Conservation (phyloP, 176 grass and related monocot genomes). For the Oryza officinalis region DNA sequence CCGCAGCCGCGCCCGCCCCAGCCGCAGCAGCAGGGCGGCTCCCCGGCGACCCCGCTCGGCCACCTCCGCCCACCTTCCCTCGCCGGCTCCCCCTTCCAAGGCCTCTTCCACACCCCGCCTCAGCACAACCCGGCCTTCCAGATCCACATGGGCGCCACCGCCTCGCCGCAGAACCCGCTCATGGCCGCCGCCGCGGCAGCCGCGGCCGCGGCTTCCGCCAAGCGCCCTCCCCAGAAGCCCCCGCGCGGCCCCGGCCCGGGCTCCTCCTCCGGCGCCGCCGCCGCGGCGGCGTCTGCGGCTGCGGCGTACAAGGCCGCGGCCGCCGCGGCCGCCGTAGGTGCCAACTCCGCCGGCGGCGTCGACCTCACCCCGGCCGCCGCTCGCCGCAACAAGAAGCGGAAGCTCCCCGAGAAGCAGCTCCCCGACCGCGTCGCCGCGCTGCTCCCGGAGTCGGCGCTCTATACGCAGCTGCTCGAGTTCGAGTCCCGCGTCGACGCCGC, state of each 20-base stretch:
- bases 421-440: slow-evolving; percentile 86
- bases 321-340: not conserved
- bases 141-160: slow-evolving; percentile 62
- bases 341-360: slow-evolving; percentile 34
- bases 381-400: slow-evolving; percentile 88
- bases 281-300: slow-evolving; percentile 29
- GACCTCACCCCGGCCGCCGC: slow-evolving; percentile 77
- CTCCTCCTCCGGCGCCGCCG: slow-evolving; percentile 21
- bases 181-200: slow-evolving; percentile 41
- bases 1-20: slow-evolving; percentile 39
- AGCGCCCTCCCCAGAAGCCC: slow-evolving; percentile 82
- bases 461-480: slow-evolving; percentile 96
- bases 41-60: slow-evolving; percentile 50
- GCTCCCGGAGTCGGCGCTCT: slow-evolving; percentile 83
- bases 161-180: slow-evolving; percentile 42
- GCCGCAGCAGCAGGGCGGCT: slow-evolving; percentile 34
- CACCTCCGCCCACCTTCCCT: slow-evolving; percentile 70
- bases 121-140: slow-evolving; percentile 79
- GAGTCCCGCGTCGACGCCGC: slow-evolving; percentile 84
- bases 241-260: slow-evolving; percentile 30
- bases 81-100: slow-evolving; percentile 54
- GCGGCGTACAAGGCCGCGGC: slow-evolving; percentile 44
- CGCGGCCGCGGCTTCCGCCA: slow-evolving; percentile 41
- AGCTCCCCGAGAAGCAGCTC: slow-evolving; percentile 88
- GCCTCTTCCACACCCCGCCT: slow-evolving; percentile 67